Evolutionary conservation across 257 asterid species (phyloP).

Genomic region (Cordia subcordata): DNA sequence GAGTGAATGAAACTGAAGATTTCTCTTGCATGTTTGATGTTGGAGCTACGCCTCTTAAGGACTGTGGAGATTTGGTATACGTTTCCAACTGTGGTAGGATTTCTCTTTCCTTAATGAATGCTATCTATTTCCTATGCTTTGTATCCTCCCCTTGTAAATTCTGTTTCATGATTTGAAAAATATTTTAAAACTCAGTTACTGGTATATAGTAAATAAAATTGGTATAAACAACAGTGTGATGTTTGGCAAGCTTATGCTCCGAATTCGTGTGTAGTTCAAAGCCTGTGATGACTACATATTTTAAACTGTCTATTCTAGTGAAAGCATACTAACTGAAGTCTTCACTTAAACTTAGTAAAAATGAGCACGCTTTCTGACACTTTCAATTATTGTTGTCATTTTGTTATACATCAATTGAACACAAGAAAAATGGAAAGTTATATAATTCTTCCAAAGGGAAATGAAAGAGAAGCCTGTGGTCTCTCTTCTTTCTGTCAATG

Average conservation of each 20-base stretch:
- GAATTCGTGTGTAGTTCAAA: neutral
- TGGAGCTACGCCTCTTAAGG: constrained; percentile 71
- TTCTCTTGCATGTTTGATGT: constrained; percentile 37
- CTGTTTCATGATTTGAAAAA: neutral
- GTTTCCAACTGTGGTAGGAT: constrained; percentile 36
- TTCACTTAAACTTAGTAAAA: neutral
- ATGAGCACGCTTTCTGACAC: neutral
- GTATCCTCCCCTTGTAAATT: neutral
- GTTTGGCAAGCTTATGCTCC: neutral
- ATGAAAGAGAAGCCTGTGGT: no score
- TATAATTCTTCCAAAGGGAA: no score
- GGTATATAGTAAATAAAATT: neutral
- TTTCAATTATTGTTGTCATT: neutral
- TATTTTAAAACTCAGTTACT: neutral
- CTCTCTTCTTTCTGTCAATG: no score
- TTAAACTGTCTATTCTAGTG: neutral
- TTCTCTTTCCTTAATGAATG: constrained; percentile 6
- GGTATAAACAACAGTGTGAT: neutral
- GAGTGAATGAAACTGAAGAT: constrained; percentile 37
- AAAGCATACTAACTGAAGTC: neutral
- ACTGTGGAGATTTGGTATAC: constrained; percentile 60
- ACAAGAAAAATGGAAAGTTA: no score
- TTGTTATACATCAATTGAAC: no score
- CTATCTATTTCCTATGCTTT: neutral
- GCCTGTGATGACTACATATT: neutral